Percentiles rank a stretch among this genome's conserved stretches.
Evolutionary conservation across 2,329 filamentous ascomycete genomes (phyloP).

Genomic region (Leptodontidium sp.): DNA sequence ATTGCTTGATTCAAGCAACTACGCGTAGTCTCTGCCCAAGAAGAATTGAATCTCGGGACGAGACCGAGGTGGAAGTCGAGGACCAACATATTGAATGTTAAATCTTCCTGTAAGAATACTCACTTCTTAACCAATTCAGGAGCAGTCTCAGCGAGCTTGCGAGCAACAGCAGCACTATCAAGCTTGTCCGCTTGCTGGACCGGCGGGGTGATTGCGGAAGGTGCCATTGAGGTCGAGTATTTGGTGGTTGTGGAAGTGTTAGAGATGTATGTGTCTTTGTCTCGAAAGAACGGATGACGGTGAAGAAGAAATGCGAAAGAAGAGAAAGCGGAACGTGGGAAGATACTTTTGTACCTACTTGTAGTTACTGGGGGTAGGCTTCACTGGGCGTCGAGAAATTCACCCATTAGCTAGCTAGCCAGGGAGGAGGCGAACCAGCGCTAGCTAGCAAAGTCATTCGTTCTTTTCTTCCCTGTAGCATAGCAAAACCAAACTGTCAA

Average conservation of each 20-base stretch:
- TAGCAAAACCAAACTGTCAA: neutral
- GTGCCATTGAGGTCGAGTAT: conserved; percentile 52
- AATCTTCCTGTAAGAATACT: conserved; percentile 8
- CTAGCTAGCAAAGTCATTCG: conserved; percentile 10
- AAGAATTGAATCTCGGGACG: neutral
- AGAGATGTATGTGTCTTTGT: conserved; percentile 4
- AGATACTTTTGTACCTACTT: conserved; percentile 22
- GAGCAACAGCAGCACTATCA: conserved; percentile 59
- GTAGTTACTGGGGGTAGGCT: conserved; percentile 5
- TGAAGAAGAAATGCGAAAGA: conserved; percentile 9
- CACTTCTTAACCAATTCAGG: conserved; percentile 61
- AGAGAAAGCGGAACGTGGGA: neutral
- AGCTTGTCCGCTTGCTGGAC: conserved; percentile 59
- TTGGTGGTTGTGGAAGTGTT: neutral
- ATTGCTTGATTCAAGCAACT: neutral
- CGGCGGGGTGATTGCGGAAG: conserved; percentile 53
- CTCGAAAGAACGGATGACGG: conserved; percentile 1
- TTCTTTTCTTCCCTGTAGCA: conserved; percentile 12
- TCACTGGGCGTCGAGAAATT: conserved; percentile 11
- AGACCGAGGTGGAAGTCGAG: neutral
- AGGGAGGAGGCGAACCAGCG: conserved; percentile 9
- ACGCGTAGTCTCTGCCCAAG: neutral
- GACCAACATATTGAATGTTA: neutral
- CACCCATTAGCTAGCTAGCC: neutral
- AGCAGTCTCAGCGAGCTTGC: conserved; percentile 52